Evolutionary conservation across 75 land plant species (phyloP).

Genomic region (Cupressus sempervirens): DNA sequence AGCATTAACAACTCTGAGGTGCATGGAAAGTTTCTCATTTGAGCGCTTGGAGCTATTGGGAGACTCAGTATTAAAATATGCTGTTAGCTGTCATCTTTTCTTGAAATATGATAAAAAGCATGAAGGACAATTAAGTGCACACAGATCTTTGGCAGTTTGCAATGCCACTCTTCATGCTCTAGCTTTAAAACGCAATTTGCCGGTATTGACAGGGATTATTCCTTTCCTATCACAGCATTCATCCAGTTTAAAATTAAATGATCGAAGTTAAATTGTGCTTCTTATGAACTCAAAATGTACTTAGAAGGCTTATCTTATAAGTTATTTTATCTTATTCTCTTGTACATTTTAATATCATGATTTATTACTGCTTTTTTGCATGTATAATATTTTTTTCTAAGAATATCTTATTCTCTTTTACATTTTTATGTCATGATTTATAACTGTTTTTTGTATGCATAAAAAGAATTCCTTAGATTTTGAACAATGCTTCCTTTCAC

Average conservation of each 20-base stretch:
- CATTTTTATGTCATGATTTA: no score
- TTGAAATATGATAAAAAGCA: constrained; percentile 64
- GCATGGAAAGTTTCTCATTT: constrained; percentile 75
- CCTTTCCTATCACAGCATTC: background rate
- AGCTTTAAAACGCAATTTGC: constrained; percentile 59
- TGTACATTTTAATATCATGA: background rate
- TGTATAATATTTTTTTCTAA: no score
- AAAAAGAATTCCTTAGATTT: background rate
- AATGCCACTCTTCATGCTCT: constrained; percentile 75
- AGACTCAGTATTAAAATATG: constrained; percentile 90
- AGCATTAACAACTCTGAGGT: constrained; percentile 79
- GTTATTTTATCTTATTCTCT: background rate
- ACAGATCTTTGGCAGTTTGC: constrained; percentile 52
- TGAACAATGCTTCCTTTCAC: background rate
- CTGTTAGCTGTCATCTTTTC: constrained; percentile 76
- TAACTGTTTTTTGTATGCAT: no score
- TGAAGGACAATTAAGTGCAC: constrained; percentile 81
- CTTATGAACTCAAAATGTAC: background rate
- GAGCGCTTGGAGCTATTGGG: constrained; percentile 90
- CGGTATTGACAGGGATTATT: constrained; percentile 33
- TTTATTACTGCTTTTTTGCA: background rate
- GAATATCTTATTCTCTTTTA: no score
- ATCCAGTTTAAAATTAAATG: background rate
- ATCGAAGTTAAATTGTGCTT: background rate
- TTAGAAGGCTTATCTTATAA: no score